These are phyloP conservation scores for Sanghuangporus weigelae DNA, from an alignment of 1,284 basidiomycete species.

Conservation along the genomic window DNA sequence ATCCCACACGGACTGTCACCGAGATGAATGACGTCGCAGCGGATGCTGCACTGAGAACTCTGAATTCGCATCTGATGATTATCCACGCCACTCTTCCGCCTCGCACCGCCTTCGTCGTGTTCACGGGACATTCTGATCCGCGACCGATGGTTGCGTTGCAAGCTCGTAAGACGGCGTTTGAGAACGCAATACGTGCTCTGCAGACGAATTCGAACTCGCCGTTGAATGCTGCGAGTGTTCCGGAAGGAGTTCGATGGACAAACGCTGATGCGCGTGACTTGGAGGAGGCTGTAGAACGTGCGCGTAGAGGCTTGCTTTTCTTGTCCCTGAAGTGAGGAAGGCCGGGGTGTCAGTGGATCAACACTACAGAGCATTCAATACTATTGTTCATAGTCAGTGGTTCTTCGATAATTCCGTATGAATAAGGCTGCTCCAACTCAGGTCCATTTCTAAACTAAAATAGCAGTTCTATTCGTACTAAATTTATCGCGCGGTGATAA, in stretches of 20 bases:
- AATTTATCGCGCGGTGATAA: neutral
- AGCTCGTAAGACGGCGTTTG: conserved; percentile 66
- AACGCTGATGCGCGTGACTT: conserved; percentile 69
- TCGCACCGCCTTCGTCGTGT: conserved; percentile 76
- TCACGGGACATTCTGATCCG: conserved; percentile 86
- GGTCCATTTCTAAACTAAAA: neutral
- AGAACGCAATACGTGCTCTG: conserved; percentile 34
- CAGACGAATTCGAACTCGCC: neutral
- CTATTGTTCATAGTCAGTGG: neutral
- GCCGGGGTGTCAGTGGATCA: neutral
- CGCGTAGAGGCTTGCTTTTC: conserved; percentile 79
- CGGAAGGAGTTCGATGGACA: conserved; percentile 63
- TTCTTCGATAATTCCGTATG: neutral
- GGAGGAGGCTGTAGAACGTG: conserved; percentile 72
- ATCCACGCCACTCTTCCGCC: conserved; percentile 69
- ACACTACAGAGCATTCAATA: neutral
- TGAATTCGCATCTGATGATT: conserved; percentile 57
- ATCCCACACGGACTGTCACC: conserved; percentile 20
- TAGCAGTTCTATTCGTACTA: neutral
- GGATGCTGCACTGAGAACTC: conserved; percentile 33
- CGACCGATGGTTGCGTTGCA: conserved; percentile 69
- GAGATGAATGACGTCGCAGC: conserved; percentile 16
- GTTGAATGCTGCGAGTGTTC: conserved; percentile 23
- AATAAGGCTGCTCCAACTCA: neutral
- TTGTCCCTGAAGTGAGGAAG: conserved; percentile 29